Conservation (phyloP, 441 rosid species). For the Croton setiger region DNA sequence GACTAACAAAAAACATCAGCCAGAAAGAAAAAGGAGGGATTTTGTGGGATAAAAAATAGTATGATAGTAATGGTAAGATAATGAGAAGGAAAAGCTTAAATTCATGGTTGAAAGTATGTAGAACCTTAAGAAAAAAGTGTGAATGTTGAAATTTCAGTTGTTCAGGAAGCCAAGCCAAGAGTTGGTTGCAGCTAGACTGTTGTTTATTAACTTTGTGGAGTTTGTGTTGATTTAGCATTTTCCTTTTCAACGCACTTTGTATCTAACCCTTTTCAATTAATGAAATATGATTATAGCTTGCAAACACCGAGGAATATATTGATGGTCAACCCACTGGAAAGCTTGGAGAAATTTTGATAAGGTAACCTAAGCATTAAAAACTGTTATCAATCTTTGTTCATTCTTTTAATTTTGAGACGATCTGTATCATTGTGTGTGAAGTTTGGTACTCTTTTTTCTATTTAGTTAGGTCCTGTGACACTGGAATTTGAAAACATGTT, state of each 20-base stretch:
- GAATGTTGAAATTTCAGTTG: background rate
- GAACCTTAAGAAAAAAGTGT: background rate
- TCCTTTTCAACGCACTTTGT: background rate
- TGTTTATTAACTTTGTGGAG: background rate
- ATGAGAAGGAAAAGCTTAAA: background rate
- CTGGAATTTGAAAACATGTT: no score
- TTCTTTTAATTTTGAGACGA: background rate
- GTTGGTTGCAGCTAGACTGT: no score
- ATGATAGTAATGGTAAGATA: background rate
- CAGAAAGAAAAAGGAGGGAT: background rate
- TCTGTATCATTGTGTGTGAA: background rate
- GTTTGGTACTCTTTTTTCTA: background rate
- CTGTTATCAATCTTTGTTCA: background rate
- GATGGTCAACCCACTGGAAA: slow-evolving; percentile 85
- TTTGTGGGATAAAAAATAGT: background rate
- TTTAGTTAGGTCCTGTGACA: no score
- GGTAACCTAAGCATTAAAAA: slow-evolving; percentile 33
- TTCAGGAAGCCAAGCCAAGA: background rate
- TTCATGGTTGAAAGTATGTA: background rate
- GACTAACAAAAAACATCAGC: background rate
- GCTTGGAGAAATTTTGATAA: slow-evolving; percentile 84
- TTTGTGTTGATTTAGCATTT: background rate
- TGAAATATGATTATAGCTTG: slow-evolving; percentile 48
- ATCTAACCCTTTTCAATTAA: background rate
- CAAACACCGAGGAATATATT: slow-evolving; percentile 80